These are phyloP conservation scores for Plasmodium yoelii DNA, from an alignment of 169 alveolate genomes.

Conservation along the genomic window DNA sequence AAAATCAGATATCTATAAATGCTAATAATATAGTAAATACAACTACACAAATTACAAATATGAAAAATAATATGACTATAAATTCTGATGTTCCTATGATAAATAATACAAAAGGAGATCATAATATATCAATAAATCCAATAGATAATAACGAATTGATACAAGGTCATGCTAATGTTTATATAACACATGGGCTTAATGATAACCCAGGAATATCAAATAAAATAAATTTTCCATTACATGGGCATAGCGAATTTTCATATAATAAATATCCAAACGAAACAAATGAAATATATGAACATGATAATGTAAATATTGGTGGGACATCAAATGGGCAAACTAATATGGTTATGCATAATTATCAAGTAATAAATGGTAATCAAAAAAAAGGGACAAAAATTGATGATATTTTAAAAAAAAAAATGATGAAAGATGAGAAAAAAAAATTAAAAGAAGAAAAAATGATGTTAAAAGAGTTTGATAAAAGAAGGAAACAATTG, in stretches of 20 bases:
- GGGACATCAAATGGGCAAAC: too few species aligned
- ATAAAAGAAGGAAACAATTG: conserved; percentile 32
- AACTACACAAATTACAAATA: background rate
- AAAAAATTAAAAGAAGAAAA: conserved; percentile 65
- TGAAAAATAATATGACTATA: background rate
- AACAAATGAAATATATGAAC: too few species aligned
- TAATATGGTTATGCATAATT: background rate
- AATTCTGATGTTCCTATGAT: background rate
- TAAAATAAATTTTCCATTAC: background rate
- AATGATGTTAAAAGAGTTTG: conserved; percentile 34
- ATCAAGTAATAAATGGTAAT: background rate
- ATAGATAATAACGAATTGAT: background rate
- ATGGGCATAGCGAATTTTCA: too few species aligned
- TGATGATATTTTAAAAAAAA: conserved; percentile 38
- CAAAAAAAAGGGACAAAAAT: background rate
- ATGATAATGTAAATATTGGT: too few species aligned
- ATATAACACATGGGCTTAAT: background rate
- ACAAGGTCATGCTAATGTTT: too few species aligned
- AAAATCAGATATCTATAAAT: too few species aligned
- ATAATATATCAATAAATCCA: too few species aligned
- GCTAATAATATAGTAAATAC: too few species aligned
- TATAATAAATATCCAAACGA: too few species aligned
- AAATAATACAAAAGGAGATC: background rate
- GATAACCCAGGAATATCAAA: background rate
- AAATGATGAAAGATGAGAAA: conserved; percentile 59